A percentile compares a stretch with the other conserved stretches of the same genome.
These are phyloP conservation scores for Phytopythium mirpurense DNA, from an alignment of 352 stramenopile species.

Conservation along the genomic window DNA sequence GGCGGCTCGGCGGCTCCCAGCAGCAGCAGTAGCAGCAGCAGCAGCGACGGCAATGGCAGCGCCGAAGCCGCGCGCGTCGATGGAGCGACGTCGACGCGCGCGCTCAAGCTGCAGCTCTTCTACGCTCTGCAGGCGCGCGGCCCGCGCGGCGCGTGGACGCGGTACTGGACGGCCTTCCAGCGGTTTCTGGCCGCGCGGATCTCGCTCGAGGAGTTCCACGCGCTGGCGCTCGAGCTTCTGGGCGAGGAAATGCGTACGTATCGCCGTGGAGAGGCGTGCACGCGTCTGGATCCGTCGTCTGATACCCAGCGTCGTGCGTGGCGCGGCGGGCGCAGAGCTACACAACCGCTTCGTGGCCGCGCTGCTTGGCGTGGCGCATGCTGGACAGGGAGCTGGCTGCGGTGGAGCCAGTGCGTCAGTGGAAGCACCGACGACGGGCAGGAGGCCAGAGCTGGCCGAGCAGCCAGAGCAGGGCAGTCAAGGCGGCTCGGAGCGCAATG, in stretches of 20 bases:
- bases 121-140: constrained; percentile 42
- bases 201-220: constrained; percentile 55
- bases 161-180: constrained; percentile 59
- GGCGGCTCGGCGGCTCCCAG: not conserved
- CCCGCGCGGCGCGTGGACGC: constrained; percentile 40
- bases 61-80: not conserved
- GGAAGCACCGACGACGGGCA: not conserved
- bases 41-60: no score
- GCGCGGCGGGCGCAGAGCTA: constrained; percentile 17
- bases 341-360: constrained; percentile 62
- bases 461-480: not conserved
- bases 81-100: constrained; percentile 20
- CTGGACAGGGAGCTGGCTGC: constrained; percentile 14
- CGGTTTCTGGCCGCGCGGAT: constrained; percentile 44
- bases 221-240: constrained; percentile 34
- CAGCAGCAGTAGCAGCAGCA: no score
- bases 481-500: not conserved
- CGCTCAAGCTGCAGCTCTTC: constrained; percentile 65
- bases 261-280: no score
- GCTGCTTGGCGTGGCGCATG: constrained; percentile 33
- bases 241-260: constrained; percentile 39
- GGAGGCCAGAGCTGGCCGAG: not conserved
- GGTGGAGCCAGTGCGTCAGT: not conserved
- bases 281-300: no score
- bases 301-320: not conserved